A percentile compares a stretch with the other conserved stretches of the same genome.
Evolutionary conservation across 2,329 filamentous ascomycete genomes (phyloP).

Genomic region (Cadophora malorum): DNA sequence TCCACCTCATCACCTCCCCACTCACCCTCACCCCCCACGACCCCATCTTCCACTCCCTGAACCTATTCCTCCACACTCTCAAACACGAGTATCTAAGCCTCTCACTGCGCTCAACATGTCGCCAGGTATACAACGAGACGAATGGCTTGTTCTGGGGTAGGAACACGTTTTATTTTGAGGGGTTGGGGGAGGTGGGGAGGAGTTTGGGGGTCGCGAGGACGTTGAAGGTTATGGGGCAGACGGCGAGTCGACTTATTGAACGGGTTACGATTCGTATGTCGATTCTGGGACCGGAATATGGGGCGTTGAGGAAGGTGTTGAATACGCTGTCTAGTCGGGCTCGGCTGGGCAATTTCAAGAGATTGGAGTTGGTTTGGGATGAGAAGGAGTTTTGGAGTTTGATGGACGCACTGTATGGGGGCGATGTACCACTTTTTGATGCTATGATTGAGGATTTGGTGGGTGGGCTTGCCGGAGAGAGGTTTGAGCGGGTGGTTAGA

Average conservation of each 20-base stretch:
- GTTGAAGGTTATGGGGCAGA: constrained; percentile 33
- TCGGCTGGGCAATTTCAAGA: constrained; percentile 24
- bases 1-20: constrained; percentile 22
- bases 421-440: constrained; percentile 13
- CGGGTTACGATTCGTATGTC: constrained; percentile 21
- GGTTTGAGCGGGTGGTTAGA: constrained; percentile 28
- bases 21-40: neutral
- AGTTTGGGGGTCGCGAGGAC: constrained; percentile 14
- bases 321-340: constrained; percentile 26
- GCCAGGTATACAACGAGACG: constrained; percentile 38
- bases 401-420: neutral
- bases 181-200: neutral
- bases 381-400: constrained; percentile 6
- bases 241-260: constrained; percentile 22
- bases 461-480: constrained; percentile 18
- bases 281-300: neutral
- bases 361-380: constrained; percentile 26
- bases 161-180: constrained; percentile 33
- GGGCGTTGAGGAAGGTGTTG: constrained; percentile 22
- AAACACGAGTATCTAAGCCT: constrained; percentile 25
- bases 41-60: constrained; percentile 12
- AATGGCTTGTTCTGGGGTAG: constrained; percentile 31
- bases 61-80: too few relatives aligned
- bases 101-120: constrained; percentile 33
- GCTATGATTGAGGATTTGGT: constrained; percentile 22